Conservation (phyloP, 768 basidiomycete genomes). For the Boletus vinaceobasis region DNA sequence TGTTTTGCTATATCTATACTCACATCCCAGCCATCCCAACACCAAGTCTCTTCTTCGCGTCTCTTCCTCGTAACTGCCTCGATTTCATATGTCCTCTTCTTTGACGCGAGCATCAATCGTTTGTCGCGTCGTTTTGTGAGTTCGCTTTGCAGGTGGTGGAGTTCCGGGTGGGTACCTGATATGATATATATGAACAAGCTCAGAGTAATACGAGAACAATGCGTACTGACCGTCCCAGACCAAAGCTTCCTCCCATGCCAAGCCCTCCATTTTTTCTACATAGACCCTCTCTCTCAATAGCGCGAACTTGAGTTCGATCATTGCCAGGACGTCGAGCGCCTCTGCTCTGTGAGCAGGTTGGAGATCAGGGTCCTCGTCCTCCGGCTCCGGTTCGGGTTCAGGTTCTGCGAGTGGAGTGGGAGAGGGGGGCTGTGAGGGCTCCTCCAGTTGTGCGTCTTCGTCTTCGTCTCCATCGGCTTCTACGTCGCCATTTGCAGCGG, state of each 20-base stretch:
- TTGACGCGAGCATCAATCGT: constrained; percentile 75
- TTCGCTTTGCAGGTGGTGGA: constrained; percentile 76
- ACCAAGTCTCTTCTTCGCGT: constrained; percentile 66
- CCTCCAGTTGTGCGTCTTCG: constrained; percentile 30
- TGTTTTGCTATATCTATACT: constrained; percentile 20
- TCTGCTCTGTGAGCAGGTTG: constrained; percentile 83
- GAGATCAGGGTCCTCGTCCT: constrained; percentile 60
- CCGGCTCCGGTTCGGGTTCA: constrained; percentile 26
- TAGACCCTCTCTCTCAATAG: constrained; percentile 82
- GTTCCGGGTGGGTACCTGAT: constrained; percentile 81
- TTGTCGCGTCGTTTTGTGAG: constrained; percentile 76
- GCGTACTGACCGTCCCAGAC: constrained; percentile 64
- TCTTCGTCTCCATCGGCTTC: constrained; percentile 32
- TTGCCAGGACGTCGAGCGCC: constrained; percentile 82
- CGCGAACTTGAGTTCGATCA: constrained; percentile 92
- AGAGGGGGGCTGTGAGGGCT: constrained; percentile 25
- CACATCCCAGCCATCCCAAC: constrained; percentile 94
- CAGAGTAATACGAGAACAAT: not conserved
- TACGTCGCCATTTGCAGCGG: constrained; percentile 11
- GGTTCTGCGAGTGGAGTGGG: constrained; percentile 24
- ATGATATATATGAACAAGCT: not conserved
- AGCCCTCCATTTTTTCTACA: constrained; percentile 89
- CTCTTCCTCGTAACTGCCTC: constrained; percentile 59
- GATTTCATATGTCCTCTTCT: constrained; percentile 67
- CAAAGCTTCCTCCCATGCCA: constrained; percentile 84